Conservation (phyloP, 345 rosid genomes). For the Brassica incana region DNA sequence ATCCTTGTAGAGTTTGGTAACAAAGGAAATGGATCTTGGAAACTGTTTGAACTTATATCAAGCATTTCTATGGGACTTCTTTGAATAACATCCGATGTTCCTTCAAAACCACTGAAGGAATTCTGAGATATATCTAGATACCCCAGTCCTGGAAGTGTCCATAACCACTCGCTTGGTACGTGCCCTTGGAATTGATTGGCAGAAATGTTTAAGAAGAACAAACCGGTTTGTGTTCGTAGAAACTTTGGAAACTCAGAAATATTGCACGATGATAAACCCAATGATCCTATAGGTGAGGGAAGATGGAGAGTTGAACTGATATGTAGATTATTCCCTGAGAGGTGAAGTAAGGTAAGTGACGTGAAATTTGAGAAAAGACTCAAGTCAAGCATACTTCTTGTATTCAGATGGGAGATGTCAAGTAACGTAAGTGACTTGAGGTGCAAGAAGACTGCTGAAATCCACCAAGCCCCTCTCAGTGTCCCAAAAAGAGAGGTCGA, state of each 20-base stretch:
- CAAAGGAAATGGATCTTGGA: neutral
- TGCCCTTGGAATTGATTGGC: neutral
- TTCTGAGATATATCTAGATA: neutral
- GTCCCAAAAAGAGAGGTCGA: no score
- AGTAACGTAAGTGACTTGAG: neutral
- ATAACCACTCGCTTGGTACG: neutral
- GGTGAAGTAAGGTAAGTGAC: neutral
- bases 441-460: neutral
- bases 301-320: neutral
- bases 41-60: neutral
- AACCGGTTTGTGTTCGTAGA: neutral
- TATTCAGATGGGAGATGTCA: neutral
- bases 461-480: neutral
- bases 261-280: slow-evolving; percentile 12
- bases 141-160: neutral
- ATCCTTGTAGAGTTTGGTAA: neutral
- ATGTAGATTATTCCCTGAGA: neutral
- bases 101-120: neutral
- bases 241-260: slow-evolving; percentile 32
- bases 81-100: neutral
- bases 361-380: neutral
- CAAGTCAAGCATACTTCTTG: neutral
- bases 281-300: neutral
- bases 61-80: neutral
- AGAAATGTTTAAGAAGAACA: neutral